phyloP scores from a whole-genome alignment of 164 flowering plant species.

The Sextonia rubra region DNA sequence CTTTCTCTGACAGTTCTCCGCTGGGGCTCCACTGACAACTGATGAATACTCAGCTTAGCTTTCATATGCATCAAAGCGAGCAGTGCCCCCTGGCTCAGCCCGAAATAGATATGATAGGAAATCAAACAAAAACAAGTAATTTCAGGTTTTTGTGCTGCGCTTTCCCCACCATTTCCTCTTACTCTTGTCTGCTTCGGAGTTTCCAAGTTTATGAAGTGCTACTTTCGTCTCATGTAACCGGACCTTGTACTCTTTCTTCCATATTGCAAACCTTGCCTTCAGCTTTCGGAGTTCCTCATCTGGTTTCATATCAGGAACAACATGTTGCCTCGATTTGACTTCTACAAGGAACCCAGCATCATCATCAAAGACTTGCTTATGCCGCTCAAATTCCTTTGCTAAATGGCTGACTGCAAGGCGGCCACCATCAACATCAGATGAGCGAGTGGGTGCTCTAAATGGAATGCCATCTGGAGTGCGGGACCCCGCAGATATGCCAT shows the following conservation, averaged over 20 bases:
- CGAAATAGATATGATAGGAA: background rate
- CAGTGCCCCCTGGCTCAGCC: background rate
- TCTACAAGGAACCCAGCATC: constrained; percentile 53
- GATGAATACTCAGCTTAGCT: constrained; percentile 1
- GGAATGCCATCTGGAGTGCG: constrained; percentile 65
- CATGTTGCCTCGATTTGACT: constrained; percentile 32
- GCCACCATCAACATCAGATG: constrained; percentile 33
- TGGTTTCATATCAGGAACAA: constrained; percentile 27
- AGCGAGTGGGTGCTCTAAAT: constrained; percentile 19
- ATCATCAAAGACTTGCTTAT: constrained; percentile 55
- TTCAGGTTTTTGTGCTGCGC: constrained; percentile 23
- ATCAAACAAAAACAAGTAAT: background rate
- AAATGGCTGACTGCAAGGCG: constrained; percentile 36
- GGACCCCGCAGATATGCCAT: constrained; percentile 40
- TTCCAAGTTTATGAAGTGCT: constrained; percentile 53
- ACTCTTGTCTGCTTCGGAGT: constrained; percentile 31
- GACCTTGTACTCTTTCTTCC: constrained; percentile 82
- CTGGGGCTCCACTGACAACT: background rate
- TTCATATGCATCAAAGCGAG: background rate
- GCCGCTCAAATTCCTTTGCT: constrained; percentile 67
- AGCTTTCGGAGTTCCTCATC: constrained; percentile 60
- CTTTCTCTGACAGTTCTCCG: background rate
- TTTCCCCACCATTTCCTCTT: constrained; percentile 80
- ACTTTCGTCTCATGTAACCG: constrained; percentile 58
- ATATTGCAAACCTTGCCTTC: constrained; percentile 50